A percentile compares a stretch with the other conserved stretches of the same genome.
These are phyloP conservation scores for Pythium biforme DNA, from an alignment of 352 stramenopile genomes.

Conservation along the genomic window DNA sequence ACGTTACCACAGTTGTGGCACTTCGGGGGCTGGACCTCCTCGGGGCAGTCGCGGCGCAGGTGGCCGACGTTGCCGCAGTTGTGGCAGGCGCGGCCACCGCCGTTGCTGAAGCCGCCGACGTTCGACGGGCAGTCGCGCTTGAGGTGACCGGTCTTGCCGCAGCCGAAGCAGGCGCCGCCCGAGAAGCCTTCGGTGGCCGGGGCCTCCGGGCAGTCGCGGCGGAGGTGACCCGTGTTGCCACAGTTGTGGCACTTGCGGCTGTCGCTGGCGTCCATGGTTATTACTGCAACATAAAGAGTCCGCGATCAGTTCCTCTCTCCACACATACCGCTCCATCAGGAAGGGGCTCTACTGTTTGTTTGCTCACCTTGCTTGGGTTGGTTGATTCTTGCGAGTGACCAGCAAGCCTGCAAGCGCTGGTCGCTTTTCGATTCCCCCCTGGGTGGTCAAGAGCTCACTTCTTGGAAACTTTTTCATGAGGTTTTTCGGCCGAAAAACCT, in stretches of 20 bases:
- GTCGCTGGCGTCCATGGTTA: slow-evolving; percentile 39
- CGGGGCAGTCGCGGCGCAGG: slow-evolving; percentile 82
- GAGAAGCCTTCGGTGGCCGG: slow-evolving; percentile 38
- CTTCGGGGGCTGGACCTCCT: slow-evolving; percentile 36
- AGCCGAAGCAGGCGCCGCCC: slow-evolving; percentile 65
- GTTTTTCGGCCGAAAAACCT: slow-evolving; percentile 21
- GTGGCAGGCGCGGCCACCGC: slow-evolving; percentile 66
- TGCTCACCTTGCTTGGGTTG: slow-evolving; percentile 19
- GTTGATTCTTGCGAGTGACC: slow-evolving; percentile 21
- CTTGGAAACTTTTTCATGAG: background rate
- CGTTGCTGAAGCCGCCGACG: slow-evolving; percentile 18
- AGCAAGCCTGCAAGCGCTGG: background rate
- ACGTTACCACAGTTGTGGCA: slow-evolving; percentile 57
- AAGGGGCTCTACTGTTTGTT: background rate
- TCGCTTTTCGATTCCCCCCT: background rate
- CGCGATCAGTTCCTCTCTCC: background rate
- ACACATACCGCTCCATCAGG: background rate
- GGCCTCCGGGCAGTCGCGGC: slow-evolving; percentile 71
- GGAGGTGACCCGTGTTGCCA: slow-evolving; percentile 68
- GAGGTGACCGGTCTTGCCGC: slow-evolving; percentile 75
- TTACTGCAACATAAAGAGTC: background rate
- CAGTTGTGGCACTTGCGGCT: slow-evolving; percentile 74
- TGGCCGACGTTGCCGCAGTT: slow-evolving; percentile 80
- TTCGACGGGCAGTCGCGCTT: slow-evolving; percentile 77
- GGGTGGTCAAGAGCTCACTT: slow-evolving; percentile 22